Evolutionary conservation across 768 basidiomycete genomes (phyloP), one percentile per base, ranked within the genome.

Genomic region (Crassisporium funariophilum): DNA sequence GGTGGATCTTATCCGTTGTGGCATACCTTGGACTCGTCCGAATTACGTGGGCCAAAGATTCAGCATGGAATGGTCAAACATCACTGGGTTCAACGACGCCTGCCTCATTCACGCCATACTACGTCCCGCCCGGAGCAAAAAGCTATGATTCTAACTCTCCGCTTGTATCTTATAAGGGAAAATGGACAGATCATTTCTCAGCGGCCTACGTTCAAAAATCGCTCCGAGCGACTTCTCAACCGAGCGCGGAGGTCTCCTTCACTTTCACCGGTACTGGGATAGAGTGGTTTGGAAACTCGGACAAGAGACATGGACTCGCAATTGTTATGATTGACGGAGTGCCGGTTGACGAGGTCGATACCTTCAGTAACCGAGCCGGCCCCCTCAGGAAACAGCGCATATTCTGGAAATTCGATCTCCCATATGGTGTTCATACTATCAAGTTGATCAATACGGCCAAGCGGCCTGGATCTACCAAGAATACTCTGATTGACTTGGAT

Each of bases 211-310:
- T 80, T 22, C 66, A 74, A 15, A 71, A 76, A 12, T 77, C 81
- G 11, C 64, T 80, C 24, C 76, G 72, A 11, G 74, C 72, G 58
- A 84, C 84, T 0, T 65, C 69, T 11, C 63, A 76, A 36, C 64
- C 64, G 13, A 72, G 72, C 37, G 80, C 86, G 9, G 65, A 76
- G 3, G 67, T 78, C 36, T 69, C 70, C 2, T 77, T 89, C 64
- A 71, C 75, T 2, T 89, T 89, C 64, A 69, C 69, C n/a, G 88
- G 88, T 11, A 85, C 83, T 10, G 86, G 86, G 1, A 74, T 91
- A 53, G 88, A 90, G 65, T 86, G 82, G 83, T 90, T 89, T 53
- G 88, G 88, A 22, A 77, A 73, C 56, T 72, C 68, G 31, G 81
- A 78, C 53, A 69, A 59, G 31, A 61, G 54, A 12, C 81, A 88